A percentile compares a stretch with the other conserved stretches of the same genome.
phyloP scores from a whole-genome alignment of 2,329 filamentous ascomycete genomes.

The Coleophoma cylindrospora region DNA sequence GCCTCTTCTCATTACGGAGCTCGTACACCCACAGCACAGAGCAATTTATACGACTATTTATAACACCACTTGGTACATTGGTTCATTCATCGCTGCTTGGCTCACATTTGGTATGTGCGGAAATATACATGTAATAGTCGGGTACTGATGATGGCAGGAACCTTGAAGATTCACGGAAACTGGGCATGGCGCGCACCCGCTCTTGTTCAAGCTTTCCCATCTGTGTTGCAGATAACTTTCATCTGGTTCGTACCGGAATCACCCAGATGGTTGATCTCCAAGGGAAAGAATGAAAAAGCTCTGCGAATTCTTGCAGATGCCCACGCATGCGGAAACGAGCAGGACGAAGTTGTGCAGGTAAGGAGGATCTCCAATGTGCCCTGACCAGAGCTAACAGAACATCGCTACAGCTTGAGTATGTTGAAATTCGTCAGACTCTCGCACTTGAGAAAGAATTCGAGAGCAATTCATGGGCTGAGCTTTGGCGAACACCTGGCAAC shows the following conservation, averaged over 20 bases:
- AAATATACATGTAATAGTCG: no score
- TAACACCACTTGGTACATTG: constrained; percentile 33
- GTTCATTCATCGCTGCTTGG: constrained; percentile 39
- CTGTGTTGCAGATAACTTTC: constrained; percentile 18
- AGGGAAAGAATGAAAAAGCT: constrained; percentile 44
- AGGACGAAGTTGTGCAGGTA: constrained; percentile 30
- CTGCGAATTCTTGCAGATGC: constrained; percentile 42
- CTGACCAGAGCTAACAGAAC: no score
- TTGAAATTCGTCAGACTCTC: constrained; percentile 38
- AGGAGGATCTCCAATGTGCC: no score
- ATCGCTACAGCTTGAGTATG: constrained; percentile 28
- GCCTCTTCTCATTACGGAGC: constrained; percentile 35
- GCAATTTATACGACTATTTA: constrained; percentile 41
- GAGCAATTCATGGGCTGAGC: constrained; percentile 37
- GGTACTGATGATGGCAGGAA: no score
- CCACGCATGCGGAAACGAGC: constrained; percentile 32
- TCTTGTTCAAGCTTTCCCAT: constrained; percentile 25
- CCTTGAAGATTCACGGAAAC: constrained; percentile 15
- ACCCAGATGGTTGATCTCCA: constrained; percentile 33
- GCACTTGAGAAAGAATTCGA: constrained; percentile 39
- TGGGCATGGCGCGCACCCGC: constrained; percentile 29
- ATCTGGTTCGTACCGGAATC: constrained; percentile 32
- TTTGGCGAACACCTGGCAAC: constrained; percentile 45
- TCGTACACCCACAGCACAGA: constrained; percentile 43
- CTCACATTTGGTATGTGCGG: constrained; percentile 34